phyloP scores from a whole-genome alignment of 2,329 filamentous ascomycete species.

The Orbilia blumenaviensis region DNA sequence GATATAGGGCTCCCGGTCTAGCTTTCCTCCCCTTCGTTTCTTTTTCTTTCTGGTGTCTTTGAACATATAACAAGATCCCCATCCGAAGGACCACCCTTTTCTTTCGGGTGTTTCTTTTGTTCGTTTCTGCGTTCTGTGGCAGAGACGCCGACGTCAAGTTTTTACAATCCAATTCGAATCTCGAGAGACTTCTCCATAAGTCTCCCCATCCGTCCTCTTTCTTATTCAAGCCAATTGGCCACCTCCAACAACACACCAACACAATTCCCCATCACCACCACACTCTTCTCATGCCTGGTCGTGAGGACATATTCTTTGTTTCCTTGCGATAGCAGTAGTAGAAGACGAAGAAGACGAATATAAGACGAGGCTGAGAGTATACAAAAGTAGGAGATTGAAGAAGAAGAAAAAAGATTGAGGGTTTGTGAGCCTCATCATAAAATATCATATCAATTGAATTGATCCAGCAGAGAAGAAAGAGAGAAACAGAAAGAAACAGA shows the following conservation, averaged over 20 bases:
- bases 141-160: conserved; percentile 33
- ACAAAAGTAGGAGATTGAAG: no score
- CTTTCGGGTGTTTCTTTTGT: conserved; percentile 12
- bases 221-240: conserved; percentile 19
- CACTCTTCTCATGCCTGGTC: conserved; percentile 39
- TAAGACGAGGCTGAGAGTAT: neutral
- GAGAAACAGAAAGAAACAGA: neutral
- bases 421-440: conserved; percentile 2
- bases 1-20: conserved; percentile 33
- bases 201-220: conserved; percentile 14
- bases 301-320: conserved; percentile 25
- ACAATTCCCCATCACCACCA: neutral
- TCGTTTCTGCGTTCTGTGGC: conserved; percentile 1
- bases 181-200: neutral
- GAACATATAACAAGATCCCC: conserved; percentile 41
- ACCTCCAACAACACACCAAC: conserved; percentile 51
- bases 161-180: conserved; percentile 20
- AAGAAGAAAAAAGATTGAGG: no score
- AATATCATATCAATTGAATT: conserved; percentile 19
- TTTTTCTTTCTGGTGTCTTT: conserved; percentile 16
- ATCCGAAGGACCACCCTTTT: neutral
- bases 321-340: conserved; percentile 29
- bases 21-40: conserved; percentile 14
- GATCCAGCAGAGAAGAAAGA: conserved; percentile 27
- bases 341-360: neutral